Conservation (phyloP, 2,329 filamentous ascomycete genomes). For the Ramularia collo-cygni region DNA sequence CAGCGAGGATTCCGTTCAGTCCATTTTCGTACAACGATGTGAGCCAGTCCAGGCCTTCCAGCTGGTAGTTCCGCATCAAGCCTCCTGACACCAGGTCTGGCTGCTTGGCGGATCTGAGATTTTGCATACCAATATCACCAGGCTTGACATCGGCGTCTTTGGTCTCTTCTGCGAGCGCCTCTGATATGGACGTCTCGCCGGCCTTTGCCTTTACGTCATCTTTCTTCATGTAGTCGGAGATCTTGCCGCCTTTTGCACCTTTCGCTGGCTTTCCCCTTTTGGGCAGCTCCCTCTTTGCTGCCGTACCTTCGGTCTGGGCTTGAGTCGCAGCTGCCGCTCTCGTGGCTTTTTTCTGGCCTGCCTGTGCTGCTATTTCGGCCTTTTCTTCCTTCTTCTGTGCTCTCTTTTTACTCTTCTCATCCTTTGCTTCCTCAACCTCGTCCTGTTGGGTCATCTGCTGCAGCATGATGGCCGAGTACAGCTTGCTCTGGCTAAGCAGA, state of each 20-base stretch:
- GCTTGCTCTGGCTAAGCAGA: slow-evolving; percentile 46
- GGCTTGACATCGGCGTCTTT: slow-evolving; percentile 52
- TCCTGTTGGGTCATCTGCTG: slow-evolving; percentile 48
- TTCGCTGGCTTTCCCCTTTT: slow-evolving; percentile 32
- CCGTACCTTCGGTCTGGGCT: slow-evolving; percentile 8
- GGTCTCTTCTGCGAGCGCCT: slow-evolving; percentile 53
- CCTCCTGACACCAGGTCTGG: slow-evolving; percentile 79
- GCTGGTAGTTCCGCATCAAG: slow-evolving; percentile 86
- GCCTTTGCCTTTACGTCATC: slow-evolving; percentile 49
- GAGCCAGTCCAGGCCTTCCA: slow-evolving; percentile 94
- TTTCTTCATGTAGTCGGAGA: slow-evolving; percentile 56
- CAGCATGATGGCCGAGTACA: slow-evolving; percentile 47
- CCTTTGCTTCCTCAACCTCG: slow-evolving; percentile 40
- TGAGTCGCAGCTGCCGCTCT: slow-evolving; percentile 26
- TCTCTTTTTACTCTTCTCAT: slow-evolving; percentile 39
- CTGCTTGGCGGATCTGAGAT: slow-evolving; percentile 75
- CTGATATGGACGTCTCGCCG: slow-evolving; percentile 47
- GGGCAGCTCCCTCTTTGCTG: slow-evolving; percentile 22
- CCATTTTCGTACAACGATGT: slow-evolving; percentile 77
- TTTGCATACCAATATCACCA: slow-evolving; percentile 56
- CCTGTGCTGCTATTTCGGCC: slow-evolving; percentile 41
- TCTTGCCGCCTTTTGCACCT: slow-evolving; percentile 36
- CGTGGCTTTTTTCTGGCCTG: slow-evolving; percentile 41
- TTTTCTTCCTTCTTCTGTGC: slow-evolving; percentile 41
- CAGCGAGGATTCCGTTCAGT: slow-evolving; percentile 82